Base-by-base conservation (phyloP, 331 rosid species). In the Quercus phellos region DNA sequence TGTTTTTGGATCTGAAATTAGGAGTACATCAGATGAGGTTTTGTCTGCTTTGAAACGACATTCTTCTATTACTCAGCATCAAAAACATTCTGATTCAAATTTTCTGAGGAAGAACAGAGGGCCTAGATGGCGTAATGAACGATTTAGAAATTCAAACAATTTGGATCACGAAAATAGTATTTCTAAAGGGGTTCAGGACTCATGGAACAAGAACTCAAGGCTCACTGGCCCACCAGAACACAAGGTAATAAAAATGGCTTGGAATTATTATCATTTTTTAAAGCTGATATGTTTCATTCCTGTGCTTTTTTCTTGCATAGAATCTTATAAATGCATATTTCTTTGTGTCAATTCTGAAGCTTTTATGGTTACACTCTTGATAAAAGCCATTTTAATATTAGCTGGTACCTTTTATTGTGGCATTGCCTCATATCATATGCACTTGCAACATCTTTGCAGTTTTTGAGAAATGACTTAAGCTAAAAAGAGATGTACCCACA, bases 1-100 rank as follows among this genome's bases (percentile, higher is more conserved):
- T 70, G 99, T 94, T 66, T 94, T 88, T 87, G 95, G 97, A 80
- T 90, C 97, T 79, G 93, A 88, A 79, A 89, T 94, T 79, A 90
- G 93, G 81, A 90, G 85, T 76, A 94, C 97, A 34, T 83, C 97
- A 66, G 93, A 86, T 26, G 97, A 94, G 34, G 95, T 94, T 79
- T 83, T 94, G 81, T 88, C 93, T 82, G 90, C 97, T 55, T 84
- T 94, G 88, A 92, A 88, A 85, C 86, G 95, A 50, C 99, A 94
- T 90, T 89, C 95, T 74, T 82, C 97, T 68, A 32, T 78, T 67
- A 78, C 86, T 79, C 97, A 94, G 68, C 87, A 87, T 77, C 90
- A 87, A 29, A 92, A 87, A 83, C 66, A 80, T 80, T 79, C 71
- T 42, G 77, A 78, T 79, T 85, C 89, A 70, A 90, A 84, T 80